A percentile compares a stretch with the other conserved stretches of the same genome.
phyloP scores from a whole-genome alignment of 345 rosid genomes.

The Microthlaspi erraticum region DNA sequence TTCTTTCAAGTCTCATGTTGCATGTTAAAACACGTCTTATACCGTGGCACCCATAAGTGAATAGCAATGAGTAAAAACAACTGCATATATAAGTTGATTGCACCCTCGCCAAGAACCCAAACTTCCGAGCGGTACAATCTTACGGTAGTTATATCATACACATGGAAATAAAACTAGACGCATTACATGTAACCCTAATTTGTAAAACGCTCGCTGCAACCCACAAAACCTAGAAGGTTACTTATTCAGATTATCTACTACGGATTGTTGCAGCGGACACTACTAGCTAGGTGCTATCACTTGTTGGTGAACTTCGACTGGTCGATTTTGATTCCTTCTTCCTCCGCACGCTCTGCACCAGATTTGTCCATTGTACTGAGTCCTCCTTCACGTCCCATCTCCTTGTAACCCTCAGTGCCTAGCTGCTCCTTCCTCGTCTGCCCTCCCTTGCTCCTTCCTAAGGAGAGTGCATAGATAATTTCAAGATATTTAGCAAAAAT shows the following conservation, averaged over 20 bases:
- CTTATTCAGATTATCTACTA: conserved; percentile 31
- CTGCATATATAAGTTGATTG: conserved; percentile 20
- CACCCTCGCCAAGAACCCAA: conserved; percentile 24
- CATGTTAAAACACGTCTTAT: background rate
- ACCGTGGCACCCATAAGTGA: background rate
- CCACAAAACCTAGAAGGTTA: conserved; percentile 28
- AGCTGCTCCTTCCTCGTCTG: conserved; percentile 68
- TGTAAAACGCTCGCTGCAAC: conserved; percentile 6
- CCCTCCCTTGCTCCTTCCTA: conserved; percentile 60
- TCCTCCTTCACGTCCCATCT: conserved; percentile 81
- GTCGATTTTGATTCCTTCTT: conserved; percentile 63
- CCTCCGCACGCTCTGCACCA: conserved; percentile 62
- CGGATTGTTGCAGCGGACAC: conserved; percentile 28
- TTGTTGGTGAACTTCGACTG: conserved; percentile 69
- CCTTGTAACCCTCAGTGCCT: conserved; percentile 70
- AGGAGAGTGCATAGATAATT: background rate
- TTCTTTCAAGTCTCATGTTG: background rate
- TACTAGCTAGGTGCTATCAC: conserved; percentile 13
- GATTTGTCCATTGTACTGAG: conserved; percentile 65
- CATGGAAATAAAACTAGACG: background rate
- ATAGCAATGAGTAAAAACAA: background rate
- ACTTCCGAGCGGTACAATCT: conserved; percentile 17
- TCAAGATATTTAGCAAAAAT: background rate
- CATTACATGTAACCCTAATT: background rate
- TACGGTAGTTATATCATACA: background rate